A percentile compares a stretch with the other conserved stretches of the same genome.
These are phyloP conservation scores for Alternaria postmessia DNA, from an alignment of 2,329 filamentous ascomycete species.

Conservation along the genomic window DNA sequence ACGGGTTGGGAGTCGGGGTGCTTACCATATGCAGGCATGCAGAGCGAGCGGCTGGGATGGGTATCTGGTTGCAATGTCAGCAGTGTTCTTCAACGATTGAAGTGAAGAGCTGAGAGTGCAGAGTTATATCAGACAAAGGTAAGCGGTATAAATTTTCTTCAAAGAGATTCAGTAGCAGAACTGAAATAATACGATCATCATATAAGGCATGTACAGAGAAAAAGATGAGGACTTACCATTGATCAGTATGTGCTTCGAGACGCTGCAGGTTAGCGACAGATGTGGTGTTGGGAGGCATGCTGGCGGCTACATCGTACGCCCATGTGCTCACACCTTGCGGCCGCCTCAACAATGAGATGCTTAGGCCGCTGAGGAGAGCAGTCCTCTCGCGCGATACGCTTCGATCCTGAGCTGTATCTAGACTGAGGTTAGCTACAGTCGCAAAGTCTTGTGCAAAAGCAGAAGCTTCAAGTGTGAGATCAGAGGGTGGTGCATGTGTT, in stretches of 20 bases:
- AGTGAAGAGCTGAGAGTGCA: slow-evolving; percentile 3
- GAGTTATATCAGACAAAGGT: slow-evolving; percentile 60
- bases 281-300: not conserved
- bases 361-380: not conserved
- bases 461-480: slow-evolving; percentile 28
- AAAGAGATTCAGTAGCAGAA: slow-evolving; percentile 69
- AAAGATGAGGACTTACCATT: slow-evolving; percentile 24
- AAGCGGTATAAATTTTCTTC: slow-evolving; percentile 67
- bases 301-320: not conserved
- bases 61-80: slow-evolving; percentile 26
- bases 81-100: slow-evolving; percentile 5
- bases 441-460: slow-evolving; percentile 17
- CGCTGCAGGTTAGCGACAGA: not conserved
- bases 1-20: slow-evolving; percentile 16
- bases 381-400: not conserved
- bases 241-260: not conserved
- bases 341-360: not conserved
- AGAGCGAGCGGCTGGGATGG: not conserved
- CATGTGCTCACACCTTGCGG: not conserved
- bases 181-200: slow-evolving; percentile 60
- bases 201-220: slow-evolving; percentile 21
- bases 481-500: slow-evolving; percentile 71
- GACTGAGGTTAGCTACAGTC: slow-evolving; percentile 30
- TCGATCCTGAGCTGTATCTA: slow-evolving; percentile 7
- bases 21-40: slow-evolving; percentile 29